Evolutionary conservation across 495 filamentous ascomycete genomes (phyloP).

Genomic region (Penicillium mononematosum): DNA sequence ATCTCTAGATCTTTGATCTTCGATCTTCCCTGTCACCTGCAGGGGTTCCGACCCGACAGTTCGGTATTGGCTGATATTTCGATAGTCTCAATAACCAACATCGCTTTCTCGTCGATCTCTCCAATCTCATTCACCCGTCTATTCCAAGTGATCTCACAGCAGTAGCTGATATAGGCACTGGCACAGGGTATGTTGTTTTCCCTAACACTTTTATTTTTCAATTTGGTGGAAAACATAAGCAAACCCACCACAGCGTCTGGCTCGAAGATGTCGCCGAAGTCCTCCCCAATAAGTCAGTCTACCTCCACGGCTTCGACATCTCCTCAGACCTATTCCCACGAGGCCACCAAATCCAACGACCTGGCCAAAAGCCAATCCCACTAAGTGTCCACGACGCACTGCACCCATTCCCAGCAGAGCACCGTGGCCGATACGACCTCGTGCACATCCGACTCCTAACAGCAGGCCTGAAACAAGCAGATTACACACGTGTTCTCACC

Average conservation of each 20-base stretch:
- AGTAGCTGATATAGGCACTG: conserved; percentile 40
- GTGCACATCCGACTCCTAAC: conserved; percentile 37
- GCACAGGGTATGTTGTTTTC: conserved; percentile 33
- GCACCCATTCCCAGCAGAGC: conserved; percentile 29
- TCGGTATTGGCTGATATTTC: neutral
- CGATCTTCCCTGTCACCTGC: neutral
- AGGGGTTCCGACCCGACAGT: neutral
- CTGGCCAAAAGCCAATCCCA: conserved; percentile 8
- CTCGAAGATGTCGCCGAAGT: conserved; percentile 20
- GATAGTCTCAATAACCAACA: conserved; percentile 32
- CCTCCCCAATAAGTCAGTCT: conserved; percentile 14
- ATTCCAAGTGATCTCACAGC: conserved; percentile 26
- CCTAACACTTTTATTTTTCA: conserved; percentile 17
- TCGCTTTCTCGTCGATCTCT: conserved; percentile 21
- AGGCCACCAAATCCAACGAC: conserved; percentile 2
- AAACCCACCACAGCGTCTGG: conserved; percentile 24
- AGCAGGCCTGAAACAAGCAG: conserved; percentile 24
- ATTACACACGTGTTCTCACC: conserved; percentile 20
- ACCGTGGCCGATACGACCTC: conserved; percentile 34
- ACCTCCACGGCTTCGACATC: conserved; percentile 41
- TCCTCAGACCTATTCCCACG: conserved; percentile 33
- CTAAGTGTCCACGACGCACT: conserved; percentile 33
- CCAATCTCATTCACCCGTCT: conserved; percentile 29
- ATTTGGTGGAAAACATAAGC: neutral
- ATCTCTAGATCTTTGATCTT: neutral